Evolutionary conservation across 2,329 filamentous ascomycete species (phyloP).

Genomic region (Domatiomyces catenatus): DNA sequence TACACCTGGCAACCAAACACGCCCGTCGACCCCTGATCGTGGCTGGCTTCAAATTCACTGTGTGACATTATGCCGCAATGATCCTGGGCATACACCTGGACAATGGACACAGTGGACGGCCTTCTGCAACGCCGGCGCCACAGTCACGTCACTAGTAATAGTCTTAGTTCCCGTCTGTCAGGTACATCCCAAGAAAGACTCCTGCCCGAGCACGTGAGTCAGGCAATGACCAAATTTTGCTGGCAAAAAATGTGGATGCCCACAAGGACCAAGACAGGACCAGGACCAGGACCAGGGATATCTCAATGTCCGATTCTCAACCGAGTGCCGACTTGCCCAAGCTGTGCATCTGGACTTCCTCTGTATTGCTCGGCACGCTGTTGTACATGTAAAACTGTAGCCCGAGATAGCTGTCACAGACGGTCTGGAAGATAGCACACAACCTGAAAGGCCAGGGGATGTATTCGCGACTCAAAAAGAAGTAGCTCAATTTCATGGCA

Average conservation of each 20-base stretch:
- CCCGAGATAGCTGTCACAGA: conserved; percentile 33
- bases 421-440: conserved; percentile 34
- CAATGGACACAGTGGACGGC: too few species aligned
- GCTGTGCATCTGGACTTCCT: conserved; percentile 8
- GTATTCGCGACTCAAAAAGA: conserved; percentile 29
- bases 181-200: neutral
- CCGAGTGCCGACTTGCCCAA: conserved; percentile 3
- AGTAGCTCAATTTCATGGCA: conserved; percentile 36
- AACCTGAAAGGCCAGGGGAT: conserved; percentile 35
- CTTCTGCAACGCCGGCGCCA: neutral
- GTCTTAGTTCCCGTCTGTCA: neutral
- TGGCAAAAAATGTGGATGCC: neutral
- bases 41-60: neutral
- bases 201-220: neutral
- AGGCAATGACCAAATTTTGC: neutral
- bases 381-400: conserved; percentile 34
- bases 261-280: too few species aligned
- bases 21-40: neutral
- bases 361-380: conserved; percentile 13
- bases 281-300: neutral
- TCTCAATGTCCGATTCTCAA: neutral
- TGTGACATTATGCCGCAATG: neutral
- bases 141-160: neutral
- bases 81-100: neutral
- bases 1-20: neutral